Percentiles rank a stretch among this genome's conserved stretches.
These are phyloP conservation scores for Leptographium lundbergii DNA, from an alignment of 2,329 filamentous ascomycete genomes.

Conservation along the genomic window DNA sequence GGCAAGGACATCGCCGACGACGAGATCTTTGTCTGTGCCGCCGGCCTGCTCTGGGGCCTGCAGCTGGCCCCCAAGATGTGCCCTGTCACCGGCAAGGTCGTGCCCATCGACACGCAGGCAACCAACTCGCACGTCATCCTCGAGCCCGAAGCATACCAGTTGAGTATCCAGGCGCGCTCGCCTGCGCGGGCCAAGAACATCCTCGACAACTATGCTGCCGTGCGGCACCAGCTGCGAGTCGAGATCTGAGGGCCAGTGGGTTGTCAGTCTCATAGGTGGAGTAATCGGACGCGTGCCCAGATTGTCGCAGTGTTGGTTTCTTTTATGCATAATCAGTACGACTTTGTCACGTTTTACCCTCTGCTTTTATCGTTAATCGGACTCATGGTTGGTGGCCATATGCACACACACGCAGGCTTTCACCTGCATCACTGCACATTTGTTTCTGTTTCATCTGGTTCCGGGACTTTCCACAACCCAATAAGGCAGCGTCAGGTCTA, in stretches of 20 bases:
- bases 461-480: too few species aligned
- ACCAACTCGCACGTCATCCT: constrained; percentile 41
- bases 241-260: background rate
- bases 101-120: constrained; percentile 35
- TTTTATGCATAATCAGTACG: too few species aligned
- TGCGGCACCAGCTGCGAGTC: constrained; percentile 20
- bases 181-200: constrained; percentile 25
- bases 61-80: constrained; percentile 27
- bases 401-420: too few species aligned
- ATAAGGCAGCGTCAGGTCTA: too few species aligned
- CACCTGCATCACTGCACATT: too few species aligned
- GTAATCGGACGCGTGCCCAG: too few species aligned
- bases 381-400: too few species aligned
- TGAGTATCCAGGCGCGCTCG: constrained; percentile 30
- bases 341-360: too few species aligned
- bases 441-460: too few species aligned
- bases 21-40: constrained; percentile 39
- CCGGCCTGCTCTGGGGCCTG: constrained; percentile 36
- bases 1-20: constrained; percentile 51
- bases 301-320: too few species aligned
- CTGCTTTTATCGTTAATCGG: too few species aligned
- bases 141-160: constrained; percentile 33
- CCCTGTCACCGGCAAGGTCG: constrained; percentile 25
- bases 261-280: too few species aligned
- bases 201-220: constrained; percentile 22